Evolutionary conservation across 495 filamentous ascomycete species (phyloP), one percentile per base, ranked within the genome.

Genomic region (Penicillium bialowiezense): DNA sequence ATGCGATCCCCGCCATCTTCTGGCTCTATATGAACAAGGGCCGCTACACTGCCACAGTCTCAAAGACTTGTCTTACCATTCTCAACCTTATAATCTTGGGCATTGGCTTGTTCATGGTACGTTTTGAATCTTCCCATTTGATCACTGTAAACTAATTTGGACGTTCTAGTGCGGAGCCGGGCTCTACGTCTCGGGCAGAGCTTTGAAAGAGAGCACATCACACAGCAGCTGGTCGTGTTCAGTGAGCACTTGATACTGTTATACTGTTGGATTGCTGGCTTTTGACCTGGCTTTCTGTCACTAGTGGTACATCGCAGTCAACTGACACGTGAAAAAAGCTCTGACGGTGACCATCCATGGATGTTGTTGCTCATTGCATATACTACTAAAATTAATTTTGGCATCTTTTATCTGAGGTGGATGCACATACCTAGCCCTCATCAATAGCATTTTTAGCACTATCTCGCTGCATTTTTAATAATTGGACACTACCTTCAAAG

Each of bases 11-110:
- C 29, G 62, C 62, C 13, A 55, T 69, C 1, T 72, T 69, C 50
- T 70, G 71, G 70, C 44, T 73, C 1, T 49, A 54, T 46, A 78
- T 85, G 65, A 76, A 72, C 63, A 68, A 76, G 48, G 82, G 77
- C 5, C 69, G 63, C 23, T 75, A 72, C 50, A 74, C 68, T 34
- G 43, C 51, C 1, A 54, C 59, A 9, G 61, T 52, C 29, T 63
- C 67, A 50, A 84, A 85, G 50, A 59, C 70, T 9, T 15, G 58
- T 1, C 57, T 77, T 47, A 68, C 67, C 1, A 49, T 68, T n/a
- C 18, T 76, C 51, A 86, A 85, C 53, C 51, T 58, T 8, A 3
- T 77, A 18, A 70, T 75, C 35, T 75, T 87, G 48, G 56, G 69
- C 15, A 72, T 87, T 44, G 82, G 60, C 9, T 52, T 34, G 17